Evolutionary conservation across 2,329 filamentous ascomycete genomes (phyloP).

Genomic region (Hypoxylon sp.): DNA sequence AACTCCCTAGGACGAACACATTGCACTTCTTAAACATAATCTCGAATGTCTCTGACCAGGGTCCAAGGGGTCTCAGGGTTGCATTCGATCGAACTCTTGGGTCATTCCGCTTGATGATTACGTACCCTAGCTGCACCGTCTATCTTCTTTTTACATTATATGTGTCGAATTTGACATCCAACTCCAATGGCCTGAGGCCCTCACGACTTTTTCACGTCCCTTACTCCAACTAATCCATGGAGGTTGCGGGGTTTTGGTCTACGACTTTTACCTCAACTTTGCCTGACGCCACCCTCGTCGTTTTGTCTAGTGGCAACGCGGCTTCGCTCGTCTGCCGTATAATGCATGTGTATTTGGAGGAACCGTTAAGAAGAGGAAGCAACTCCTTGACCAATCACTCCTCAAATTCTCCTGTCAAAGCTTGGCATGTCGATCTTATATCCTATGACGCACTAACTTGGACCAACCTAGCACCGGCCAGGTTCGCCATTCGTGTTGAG

Average conservation of each 20-base stretch:
- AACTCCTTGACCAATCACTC: conserved; percentile 28
- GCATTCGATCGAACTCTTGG: conserved; percentile 43
- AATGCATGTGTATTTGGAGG: no score
- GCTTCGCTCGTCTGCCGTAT: neutral
- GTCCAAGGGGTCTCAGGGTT: conserved; percentile 31
- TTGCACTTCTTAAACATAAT: conserved; percentile 29
- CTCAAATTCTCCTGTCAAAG: conserved; percentile 11
- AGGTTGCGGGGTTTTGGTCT: conserved; percentile 13
- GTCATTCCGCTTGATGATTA: conserved; percentile 36
- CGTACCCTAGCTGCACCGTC: conserved; percentile 14
- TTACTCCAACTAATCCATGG: conserved; percentile 18
- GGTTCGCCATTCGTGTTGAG: conserved; percentile 3
- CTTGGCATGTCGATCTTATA: conserved; percentile 36
- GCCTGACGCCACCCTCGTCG: neutral
- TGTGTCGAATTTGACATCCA: neutral
- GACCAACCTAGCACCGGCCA: conserved; percentile 21
- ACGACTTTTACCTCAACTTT: conserved; percentile 5
- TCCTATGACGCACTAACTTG: conserved; percentile 22
- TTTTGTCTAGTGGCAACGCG: neutral
- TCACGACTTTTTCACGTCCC: neutral
- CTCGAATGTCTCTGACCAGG: conserved; percentile 15
- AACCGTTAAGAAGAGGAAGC: neutral
- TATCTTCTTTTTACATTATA: conserved; percentile 1
- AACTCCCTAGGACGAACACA: conserved; percentile 15
- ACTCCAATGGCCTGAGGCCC: conserved; percentile 3